These are phyloP conservation scores for Nicotiana paniculata DNA, from an alignment of 257 asterid species.

Conservation along the genomic window DNA sequence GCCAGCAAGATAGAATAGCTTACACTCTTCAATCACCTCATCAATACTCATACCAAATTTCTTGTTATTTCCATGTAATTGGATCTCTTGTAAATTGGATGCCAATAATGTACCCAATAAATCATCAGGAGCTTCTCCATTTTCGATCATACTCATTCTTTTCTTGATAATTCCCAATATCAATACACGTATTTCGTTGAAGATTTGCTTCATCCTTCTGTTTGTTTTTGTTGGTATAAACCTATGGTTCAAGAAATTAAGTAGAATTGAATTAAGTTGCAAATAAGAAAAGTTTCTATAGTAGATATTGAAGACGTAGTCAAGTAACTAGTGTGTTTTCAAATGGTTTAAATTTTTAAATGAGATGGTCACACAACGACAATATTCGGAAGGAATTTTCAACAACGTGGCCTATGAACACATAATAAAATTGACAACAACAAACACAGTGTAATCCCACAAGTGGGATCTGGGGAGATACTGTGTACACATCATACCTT, in stretches of 20 bases:
- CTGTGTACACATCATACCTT: too few relatives aligned
- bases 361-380: too few relatives aligned
- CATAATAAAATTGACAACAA: too few relatives aligned
- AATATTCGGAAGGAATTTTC: too few relatives aligned
- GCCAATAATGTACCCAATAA: constrained; percentile 14
- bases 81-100: constrained; percentile 15
- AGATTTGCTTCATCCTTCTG: constrained; percentile 17
- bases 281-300: not conserved
- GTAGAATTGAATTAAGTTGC: not conserved
- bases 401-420: too few relatives aligned
- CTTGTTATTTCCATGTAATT: not conserved
- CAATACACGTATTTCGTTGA: not conserved
- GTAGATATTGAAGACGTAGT: too few relatives aligned
- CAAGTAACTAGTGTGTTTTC: too few relatives aligned
- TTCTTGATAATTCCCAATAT: constrained; percentile 8
- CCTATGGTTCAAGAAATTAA: constrained; percentile 4
- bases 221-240: constrained; percentile 13
- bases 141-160: constrained; percentile 5
- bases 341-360: too few relatives aligned
- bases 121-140: constrained; percentile 12
- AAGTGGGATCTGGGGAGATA: too few relatives aligned
- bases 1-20: constrained; percentile 25
- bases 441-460: too few relatives aligned
- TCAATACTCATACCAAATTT: constrained; percentile 17
- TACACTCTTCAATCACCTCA: constrained; percentile 30